A percentile compares a stretch with the other conserved stretches of the same genome.
phyloP scores from a whole-genome alignment of 176 grass and related monocot genomes.

The Lolium multiflorum region DNA sequence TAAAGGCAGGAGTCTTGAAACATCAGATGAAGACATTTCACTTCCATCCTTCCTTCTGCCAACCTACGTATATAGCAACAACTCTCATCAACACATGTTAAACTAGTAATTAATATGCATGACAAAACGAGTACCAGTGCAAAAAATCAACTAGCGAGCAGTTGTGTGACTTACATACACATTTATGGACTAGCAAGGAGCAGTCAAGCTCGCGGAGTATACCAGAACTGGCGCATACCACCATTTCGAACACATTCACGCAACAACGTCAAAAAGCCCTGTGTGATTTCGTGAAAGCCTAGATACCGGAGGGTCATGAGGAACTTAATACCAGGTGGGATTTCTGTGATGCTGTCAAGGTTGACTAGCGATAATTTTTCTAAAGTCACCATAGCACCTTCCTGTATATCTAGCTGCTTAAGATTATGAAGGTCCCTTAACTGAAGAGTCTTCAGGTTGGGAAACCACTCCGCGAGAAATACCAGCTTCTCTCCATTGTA shows the following conservation, averaged over 20 bases:
- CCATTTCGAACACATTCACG: not conserved
- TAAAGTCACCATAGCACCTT: conserved; percentile 6
- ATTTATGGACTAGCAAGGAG: not conserved
- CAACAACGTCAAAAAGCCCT: not conserved
- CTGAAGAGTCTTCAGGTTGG: not conserved
- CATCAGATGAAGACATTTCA: not conserved
- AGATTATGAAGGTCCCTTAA: conserved; percentile 15
- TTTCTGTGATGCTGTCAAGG: not conserved
- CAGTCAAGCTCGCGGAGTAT: not conserved
- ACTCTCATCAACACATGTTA: not conserved
- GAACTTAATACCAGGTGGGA: conserved; percentile 34
- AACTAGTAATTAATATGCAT: not conserved
- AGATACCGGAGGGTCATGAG: conserved; percentile 9
- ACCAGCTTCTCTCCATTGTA: conserved; percentile 30
- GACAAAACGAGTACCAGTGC: not conserved
- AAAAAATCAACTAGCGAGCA: not conserved
- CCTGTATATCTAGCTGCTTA: conserved; percentile 23
- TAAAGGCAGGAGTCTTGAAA: not conserved
- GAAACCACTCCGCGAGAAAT: conserved; percentile 33
- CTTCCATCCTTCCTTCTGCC: not conserved
- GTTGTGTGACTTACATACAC: not conserved
- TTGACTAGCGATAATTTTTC: not conserved
- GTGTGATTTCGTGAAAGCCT: not conserved
- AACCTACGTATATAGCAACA: not conserved
- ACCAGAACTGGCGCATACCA: not conserved